Evolutionary conservation across 2,329 filamentous ascomycete species (phyloP).

Genomic region (Diaporthe australafricana): DNA sequence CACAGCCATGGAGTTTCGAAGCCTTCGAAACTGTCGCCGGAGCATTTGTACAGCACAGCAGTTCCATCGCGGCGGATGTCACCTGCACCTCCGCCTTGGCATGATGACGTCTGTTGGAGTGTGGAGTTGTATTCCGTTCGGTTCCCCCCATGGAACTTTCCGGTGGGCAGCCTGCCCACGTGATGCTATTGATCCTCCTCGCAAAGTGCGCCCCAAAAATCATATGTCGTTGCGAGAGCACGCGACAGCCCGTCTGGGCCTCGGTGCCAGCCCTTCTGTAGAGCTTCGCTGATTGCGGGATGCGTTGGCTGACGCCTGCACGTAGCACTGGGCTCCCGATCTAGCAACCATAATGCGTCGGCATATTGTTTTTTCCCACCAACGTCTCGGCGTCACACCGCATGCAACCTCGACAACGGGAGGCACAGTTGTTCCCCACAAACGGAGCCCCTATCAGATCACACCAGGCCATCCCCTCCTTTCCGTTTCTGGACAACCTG

Average conservation of each 20-base stretch:
- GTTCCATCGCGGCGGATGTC: background rate
- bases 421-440: background rate
- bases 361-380: slow-evolving; percentile 4
- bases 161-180: background rate
- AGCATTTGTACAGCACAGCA: background rate
- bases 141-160: background rate
- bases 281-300: background rate
- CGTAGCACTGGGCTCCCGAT: slow-evolving; percentile 4
- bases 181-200: background rate
- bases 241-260: background rate
- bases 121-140: background rate
- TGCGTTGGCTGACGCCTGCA: slow-evolving; percentile 10
- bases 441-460: slow-evolving; percentile 8
- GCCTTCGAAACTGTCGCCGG: background rate
- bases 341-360: background rate
- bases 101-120: slow-evolving; percentile 6
- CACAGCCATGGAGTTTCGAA: background rate
- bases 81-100: background rate
- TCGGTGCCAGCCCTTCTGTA: background rate
- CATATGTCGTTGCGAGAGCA: slow-evolving; percentile 17
- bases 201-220: slow-evolving; percentile 8
- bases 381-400: slow-evolving; percentile 16
- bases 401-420: background rate
- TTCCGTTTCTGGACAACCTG: background rate
- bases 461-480: background rate